Evolutionary conservation across 2,329 filamentous ascomycete genomes (phyloP).

Genomic region (Cytospora piceicola): DNA sequence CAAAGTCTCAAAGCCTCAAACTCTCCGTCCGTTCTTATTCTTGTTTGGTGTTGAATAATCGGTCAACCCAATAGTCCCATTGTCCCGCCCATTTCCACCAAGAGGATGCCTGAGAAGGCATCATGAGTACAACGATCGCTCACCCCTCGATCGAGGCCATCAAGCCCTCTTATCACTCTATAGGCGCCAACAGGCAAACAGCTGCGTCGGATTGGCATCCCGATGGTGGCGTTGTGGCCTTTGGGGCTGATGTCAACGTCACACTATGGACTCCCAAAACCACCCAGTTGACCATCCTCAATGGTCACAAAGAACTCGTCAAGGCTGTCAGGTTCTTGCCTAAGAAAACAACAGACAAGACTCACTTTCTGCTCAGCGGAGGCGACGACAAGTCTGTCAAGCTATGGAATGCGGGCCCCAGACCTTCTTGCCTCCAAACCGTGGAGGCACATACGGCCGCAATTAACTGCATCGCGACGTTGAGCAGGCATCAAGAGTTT

Average conservation of each 20-base stretch:
- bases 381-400: slow-evolving; percentile 78
- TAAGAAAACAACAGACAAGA: slow-evolving; percentile 46
- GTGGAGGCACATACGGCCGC: slow-evolving; percentile 71
- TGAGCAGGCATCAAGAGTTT: slow-evolving; percentile 37
- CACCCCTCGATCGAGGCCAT: slow-evolving; percentile 16
- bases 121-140: neutral
- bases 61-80: neutral
- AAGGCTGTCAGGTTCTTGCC: slow-evolving; percentile 83
- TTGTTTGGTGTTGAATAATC: no score
- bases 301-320: slow-evolving; percentile 77
- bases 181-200: slow-evolving; percentile 88
- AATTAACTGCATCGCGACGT: slow-evolving; percentile 68
- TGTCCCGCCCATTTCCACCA: neutral
- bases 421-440: slow-evolving; percentile 54
- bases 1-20: neutral
- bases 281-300: slow-evolving; percentile 68
- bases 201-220: slow-evolving; percentile 87
- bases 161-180: slow-evolving; percentile 61
- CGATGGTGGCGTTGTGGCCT: slow-evolving; percentile 72
- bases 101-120: neutral
- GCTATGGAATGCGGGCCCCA: slow-evolving; percentile 63
- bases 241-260: slow-evolving; percentile 86
- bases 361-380: slow-evolving; percentile 72
- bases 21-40: neutral
- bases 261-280: slow-evolving; percentile 77